Percentiles rank a stretch among this genome's conserved stretches.
Conservation (phyloP, 345 rosid genomes). For the Stellera chamaejasme region DNA sequence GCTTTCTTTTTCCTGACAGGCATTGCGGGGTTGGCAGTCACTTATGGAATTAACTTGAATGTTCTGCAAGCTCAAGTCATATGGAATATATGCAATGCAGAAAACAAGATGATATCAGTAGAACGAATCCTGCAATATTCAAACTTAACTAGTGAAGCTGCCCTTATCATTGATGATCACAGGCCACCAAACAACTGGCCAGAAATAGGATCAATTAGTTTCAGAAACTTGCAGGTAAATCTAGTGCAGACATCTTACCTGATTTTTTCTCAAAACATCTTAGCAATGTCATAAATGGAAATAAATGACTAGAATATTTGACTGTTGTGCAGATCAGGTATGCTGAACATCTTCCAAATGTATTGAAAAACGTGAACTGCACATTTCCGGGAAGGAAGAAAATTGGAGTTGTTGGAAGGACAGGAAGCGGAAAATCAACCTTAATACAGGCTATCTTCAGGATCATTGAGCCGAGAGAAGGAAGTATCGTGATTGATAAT, state of each 20-base stretch:
- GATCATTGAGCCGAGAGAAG: conserved; percentile 77
- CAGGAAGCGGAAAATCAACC: conserved; percentile 96
- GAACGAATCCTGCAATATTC: conserved; percentile 91
- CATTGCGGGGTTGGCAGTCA: conserved; percentile 89
- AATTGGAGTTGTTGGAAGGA: conserved; percentile 94
- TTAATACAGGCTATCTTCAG: conserved; percentile 85
- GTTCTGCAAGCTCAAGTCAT: conserved; percentile 78
- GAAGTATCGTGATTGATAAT: conserved; percentile 70
- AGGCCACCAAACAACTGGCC: conserved; percentile 81
- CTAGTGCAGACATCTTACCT: background rate
- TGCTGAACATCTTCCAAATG: conserved; percentile 86
- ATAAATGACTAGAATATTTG: background rate
- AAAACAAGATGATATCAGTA: conserved; percentile 86
- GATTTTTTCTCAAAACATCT: background rate
- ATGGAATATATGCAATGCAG: conserved; percentile 90
- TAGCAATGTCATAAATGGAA: no score
- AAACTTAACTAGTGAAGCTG: conserved; percentile 63
- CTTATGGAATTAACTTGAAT: conserved; percentile 84
- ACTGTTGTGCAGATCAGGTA: conserved; percentile 56
- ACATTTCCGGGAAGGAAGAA: conserved; percentile 76
- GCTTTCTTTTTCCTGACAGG: conserved; percentile 31
- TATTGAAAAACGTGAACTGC: conserved; percentile 68
- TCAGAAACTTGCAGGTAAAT: conserved; percentile 64
- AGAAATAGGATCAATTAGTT: conserved; percentile 62
- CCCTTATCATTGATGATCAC: conserved; percentile 49